Evolutionary conservation across 352 stramenopile genomes (phyloP).

Genomic region (Globisporangium splendens): DNA sequence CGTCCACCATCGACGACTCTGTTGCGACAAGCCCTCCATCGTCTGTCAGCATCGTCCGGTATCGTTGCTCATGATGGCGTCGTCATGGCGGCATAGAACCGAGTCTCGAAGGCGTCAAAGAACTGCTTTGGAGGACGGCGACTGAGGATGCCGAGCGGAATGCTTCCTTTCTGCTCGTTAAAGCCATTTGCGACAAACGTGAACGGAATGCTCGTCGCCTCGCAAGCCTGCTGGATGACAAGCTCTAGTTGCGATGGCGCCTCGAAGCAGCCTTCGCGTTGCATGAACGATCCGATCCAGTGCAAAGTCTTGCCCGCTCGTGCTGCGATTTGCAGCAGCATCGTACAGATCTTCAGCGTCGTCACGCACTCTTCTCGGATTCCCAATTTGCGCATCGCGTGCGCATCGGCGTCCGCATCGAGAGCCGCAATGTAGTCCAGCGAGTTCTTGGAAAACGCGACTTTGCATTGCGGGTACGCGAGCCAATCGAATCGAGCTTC

Average conservation of each 20-base stretch:
- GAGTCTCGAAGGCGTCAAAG: constrained; percentile 45
- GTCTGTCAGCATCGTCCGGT: too few relatives aligned
- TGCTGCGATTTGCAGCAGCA: constrained; percentile 61
- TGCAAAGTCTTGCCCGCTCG: constrained; percentile 41
- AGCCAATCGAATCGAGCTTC: constrained; percentile 82
- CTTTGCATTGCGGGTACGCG: constrained; percentile 67
- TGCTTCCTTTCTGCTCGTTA: constrained; percentile 52
- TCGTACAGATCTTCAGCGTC: constrained; percentile 72
- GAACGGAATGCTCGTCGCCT: constrained; percentile 39
- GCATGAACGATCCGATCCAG: constrained; percentile 75
- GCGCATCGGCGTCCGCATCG: constrained; percentile 47
- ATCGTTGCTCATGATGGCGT: background rate
- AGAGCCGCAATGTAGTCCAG: constrained; percentile 55
- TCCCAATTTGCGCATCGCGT: constrained; percentile 41
- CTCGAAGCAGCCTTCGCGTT: constrained; percentile 64
- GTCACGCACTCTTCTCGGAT: constrained; percentile 73
- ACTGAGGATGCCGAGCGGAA: constrained; percentile 53
- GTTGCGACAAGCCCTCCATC: too few relatives aligned
- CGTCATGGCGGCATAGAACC: constrained; percentile 11
- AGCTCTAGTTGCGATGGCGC: constrained; percentile 54
- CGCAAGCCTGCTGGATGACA: constrained; percentile 43
- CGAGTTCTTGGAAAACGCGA: constrained; percentile 39
- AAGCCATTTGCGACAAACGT: constrained; percentile 53
- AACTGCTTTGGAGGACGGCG: constrained; percentile 62
- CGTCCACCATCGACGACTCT: too few relatives aligned